Conservation (phyloP, 257 asterid species). For the Primulina tabacum region DNA sequence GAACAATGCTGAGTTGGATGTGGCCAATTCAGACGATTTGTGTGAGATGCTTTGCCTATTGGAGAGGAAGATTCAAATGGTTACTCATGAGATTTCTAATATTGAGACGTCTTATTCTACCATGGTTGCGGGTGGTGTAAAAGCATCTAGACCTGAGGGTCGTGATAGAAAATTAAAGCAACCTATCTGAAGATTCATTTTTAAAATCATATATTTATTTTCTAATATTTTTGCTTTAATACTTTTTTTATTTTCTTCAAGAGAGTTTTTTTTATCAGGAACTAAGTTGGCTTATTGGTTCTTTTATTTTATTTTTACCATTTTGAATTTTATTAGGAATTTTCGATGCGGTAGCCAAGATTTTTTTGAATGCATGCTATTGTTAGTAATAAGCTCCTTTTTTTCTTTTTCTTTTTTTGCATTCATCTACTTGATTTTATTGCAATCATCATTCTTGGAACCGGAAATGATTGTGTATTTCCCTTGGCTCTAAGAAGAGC, state of each 20-base stretch:
- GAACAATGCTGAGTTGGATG: conserved; percentile 24
- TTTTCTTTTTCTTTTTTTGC: no score
- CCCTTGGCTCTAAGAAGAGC: not conserved
- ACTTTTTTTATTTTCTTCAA: conserved; percentile 13
- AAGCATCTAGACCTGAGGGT: conserved; percentile 15
- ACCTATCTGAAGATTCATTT: conserved; percentile 31
- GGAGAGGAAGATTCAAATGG: conserved; percentile 44
- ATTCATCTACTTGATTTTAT: not conserved
- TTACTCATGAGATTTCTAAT: conserved; percentile 34
- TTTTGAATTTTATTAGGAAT: conserved; percentile 10
- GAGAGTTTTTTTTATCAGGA: conserved; percentile 4
- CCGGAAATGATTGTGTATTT: not conserved
- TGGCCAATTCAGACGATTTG: conserved; percentile 26
- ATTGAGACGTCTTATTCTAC: conserved; percentile 30
- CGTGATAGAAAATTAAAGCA: conserved; percentile 32
- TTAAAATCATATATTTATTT: conserved; percentile 19
- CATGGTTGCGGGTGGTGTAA: conserved; percentile 17
- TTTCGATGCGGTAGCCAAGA: not conserved
- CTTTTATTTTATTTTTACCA: conserved; percentile 11
- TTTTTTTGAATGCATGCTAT: not conserved
- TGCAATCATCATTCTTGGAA: not conserved
- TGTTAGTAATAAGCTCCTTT: not conserved
- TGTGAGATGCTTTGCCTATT: conserved; percentile 34
- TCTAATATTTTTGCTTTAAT: conserved; percentile 20
- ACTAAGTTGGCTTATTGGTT: conserved; percentile 1